These are phyloP conservation scores for Chrysoporthe austroafricana DNA, from an alignment of 2,329 filamentous ascomycete genomes.

Conservation along the genomic window DNA sequence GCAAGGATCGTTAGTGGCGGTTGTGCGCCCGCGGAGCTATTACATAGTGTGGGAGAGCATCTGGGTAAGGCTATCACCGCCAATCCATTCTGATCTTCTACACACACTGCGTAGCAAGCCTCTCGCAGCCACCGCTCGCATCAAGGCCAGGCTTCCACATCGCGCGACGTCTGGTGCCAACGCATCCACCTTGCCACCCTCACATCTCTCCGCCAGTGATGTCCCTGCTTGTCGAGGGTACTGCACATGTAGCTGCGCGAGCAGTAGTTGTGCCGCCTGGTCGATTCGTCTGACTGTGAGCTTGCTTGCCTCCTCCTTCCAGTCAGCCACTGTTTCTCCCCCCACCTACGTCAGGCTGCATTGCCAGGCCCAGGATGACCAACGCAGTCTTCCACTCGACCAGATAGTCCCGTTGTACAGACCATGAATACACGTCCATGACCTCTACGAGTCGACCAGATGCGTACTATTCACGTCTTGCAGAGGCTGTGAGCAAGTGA, in stretches of 20 bases:
- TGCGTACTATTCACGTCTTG: conserved; percentile 14
- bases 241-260: conserved; percentile 4
- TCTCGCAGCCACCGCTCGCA: not conserved
- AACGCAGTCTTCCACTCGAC: not conserved
- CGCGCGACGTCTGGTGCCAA: not conserved
- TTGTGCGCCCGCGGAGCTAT: conserved; percentile 1
- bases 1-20: conserved; percentile 12
- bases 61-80: conserved; percentile 5
- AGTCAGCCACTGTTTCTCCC: not conserved
- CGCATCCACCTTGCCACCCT: not conserved
- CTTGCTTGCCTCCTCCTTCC: not conserved
- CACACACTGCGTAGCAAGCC: not conserved
- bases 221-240: not conserved
- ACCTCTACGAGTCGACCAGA: conserved; percentile 8
- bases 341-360: conserved; percentile 7
- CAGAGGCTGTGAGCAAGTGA: conserved; percentile 13
- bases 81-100: conserved; percentile 5
- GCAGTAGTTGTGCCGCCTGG: conserved; percentile 3
- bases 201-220: not conserved
- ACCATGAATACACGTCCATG: conserved; percentile 22
- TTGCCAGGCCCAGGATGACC: not conserved
- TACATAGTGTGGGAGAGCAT: not conserved
- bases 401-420: conserved; percentile 2
- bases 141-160: not conserved
- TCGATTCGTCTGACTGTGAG: conserved; percentile 8